Evolutionary conservation across 768 basidiomycete genomes (phyloP).

Genomic region (Tricholoma hemisulphureum): DNA sequence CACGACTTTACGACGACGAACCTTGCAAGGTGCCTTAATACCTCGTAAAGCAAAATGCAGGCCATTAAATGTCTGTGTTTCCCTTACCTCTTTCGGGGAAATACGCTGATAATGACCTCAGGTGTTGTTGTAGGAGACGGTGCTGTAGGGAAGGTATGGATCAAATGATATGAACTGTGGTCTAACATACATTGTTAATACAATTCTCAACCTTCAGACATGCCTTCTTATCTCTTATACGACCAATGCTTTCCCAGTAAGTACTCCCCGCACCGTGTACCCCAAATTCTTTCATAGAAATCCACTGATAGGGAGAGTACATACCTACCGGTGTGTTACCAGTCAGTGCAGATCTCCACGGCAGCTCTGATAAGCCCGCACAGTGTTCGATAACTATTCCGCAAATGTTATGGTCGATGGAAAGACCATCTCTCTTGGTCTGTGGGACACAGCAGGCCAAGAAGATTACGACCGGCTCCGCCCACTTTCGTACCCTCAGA

Average conservation of each 20-base stretch:
- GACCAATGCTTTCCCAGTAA: constrained; percentile 93
- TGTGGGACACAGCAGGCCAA: constrained; percentile 99
- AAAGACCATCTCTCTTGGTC: constrained; percentile 94
- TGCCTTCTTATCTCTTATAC: constrained; percentile 99
- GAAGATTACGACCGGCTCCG: constrained; percentile 99
- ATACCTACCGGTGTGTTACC: constrained; percentile 76
- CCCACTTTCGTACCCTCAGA: constrained; percentile 97
- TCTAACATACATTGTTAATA: background rate
- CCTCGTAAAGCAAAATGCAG: constrained; percentile 59
- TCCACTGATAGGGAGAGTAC: constrained; percentile 76
- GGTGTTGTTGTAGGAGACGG: constrained; percentile 99
- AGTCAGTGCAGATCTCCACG: background rate
- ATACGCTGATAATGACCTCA: constrained; percentile 40
- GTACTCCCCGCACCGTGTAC: constrained; percentile 27
- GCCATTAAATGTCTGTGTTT: constrained; percentile 78
- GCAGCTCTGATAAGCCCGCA: constrained; percentile 9
- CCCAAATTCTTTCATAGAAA: constrained; percentile 18
- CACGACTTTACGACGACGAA: constrained; percentile 21
- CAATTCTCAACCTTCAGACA: constrained; percentile 53
- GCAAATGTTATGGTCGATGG: constrained; percentile 99
- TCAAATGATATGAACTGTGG: background rate
- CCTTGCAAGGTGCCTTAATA: constrained; percentile 16
- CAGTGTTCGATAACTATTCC: constrained; percentile 98
- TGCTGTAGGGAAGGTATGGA: constrained; percentile 91
- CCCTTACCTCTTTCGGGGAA: constrained; percentile 9